These are phyloP conservation scores for Arthrobotrys sinensis DNA, from an alignment of 2,329 filamentous ascomycete species.

Conservation along the genomic window DNA sequence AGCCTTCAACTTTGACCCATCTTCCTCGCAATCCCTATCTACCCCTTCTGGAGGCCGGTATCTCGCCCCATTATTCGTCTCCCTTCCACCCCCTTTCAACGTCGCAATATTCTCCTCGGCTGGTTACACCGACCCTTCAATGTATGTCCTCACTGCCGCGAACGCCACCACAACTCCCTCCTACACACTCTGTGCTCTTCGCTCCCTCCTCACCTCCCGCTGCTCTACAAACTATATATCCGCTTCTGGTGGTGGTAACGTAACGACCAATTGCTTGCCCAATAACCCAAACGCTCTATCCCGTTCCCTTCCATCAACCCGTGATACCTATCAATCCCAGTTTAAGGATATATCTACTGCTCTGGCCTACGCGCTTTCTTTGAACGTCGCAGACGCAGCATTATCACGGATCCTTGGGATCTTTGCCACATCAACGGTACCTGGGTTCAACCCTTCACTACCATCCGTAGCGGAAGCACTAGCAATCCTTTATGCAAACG, in stretches of 20 bases:
- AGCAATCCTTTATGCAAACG: conserved; percentile 78
- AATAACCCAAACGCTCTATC: conserved; percentile 34
- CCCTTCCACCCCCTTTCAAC: conserved; percentile 75
- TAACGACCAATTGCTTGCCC: conserved; percentile 72
- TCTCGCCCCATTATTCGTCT: conserved; percentile 66
- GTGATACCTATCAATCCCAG: conserved; percentile 49
- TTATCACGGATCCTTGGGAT: conserved; percentile 50
- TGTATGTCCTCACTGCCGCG: conserved; percentile 78
- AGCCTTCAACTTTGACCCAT: conserved; percentile 67
- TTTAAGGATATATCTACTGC: conserved; percentile 58
- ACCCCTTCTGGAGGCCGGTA: conserved; percentile 81
- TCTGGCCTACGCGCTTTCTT: conserved; percentile 51
- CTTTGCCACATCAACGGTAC: conserved; percentile 42
- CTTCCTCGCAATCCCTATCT: conserved; percentile 70
- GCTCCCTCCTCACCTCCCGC: conserved; percentile 75
- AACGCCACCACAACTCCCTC: conserved; percentile 66
- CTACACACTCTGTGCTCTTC: conserved; percentile 79
- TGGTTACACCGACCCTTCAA: conserved; percentile 70
- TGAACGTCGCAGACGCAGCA: conserved; percentile 50
- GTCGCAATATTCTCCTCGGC: conserved; percentile 75
- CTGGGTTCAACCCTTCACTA: conserved; percentile 70
- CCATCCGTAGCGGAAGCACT: conserved; percentile 82
- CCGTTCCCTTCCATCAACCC: conserved; percentile 13
- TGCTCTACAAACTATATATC: conserved; percentile 78
- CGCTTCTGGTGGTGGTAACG: conserved; percentile 73